Percentiles rank a stretch among this genome's conserved stretches.
Evolutionary conservation across 108 stramenopile species (phyloP).

Genomic region (Cylindrotheca closterium): DNA sequence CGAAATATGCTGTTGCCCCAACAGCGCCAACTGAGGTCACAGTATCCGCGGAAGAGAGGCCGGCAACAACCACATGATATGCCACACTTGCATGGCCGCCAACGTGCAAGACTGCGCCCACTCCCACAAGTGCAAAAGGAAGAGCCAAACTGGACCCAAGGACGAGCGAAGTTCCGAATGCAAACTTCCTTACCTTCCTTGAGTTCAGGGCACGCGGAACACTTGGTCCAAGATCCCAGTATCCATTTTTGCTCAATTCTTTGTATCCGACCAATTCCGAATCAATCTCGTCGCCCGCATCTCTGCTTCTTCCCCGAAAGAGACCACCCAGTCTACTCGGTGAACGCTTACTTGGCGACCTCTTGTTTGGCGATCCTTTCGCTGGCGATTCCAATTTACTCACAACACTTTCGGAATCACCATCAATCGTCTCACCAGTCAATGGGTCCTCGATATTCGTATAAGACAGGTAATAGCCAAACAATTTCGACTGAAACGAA

Average conservation of each 20-base stretch:
- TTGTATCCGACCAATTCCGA: not conserved
- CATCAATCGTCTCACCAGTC: too few species aligned
- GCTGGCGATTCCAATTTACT: not conserved
- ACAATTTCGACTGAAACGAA: not conserved
- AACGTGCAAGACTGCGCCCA: not conserved
- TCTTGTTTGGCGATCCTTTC: not conserved
- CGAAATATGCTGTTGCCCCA: not conserved
- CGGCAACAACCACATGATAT: not conserved
- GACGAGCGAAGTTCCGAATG: not conserved
- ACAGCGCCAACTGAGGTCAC: not conserved
- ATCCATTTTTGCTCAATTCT: not conserved
- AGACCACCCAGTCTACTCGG: too few species aligned
- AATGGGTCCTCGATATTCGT: too few species aligned
- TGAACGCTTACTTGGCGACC: not conserved
- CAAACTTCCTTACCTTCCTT: not conserved
- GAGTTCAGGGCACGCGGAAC: not conserved
- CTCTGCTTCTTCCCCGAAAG: too few species aligned
- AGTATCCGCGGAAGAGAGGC: not conserved
- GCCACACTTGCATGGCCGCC: not conserved
- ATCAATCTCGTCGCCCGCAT: too few species aligned
- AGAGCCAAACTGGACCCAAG: not conserved
- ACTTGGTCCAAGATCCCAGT: not conserved
- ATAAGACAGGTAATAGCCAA: not conserved
- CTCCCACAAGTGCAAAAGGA: not conserved
- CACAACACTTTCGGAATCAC: not conserved